Base-by-base conservation (phyloP, 495 filamentous ascomycete species). In the Parathielavia appendiculata region DNA sequence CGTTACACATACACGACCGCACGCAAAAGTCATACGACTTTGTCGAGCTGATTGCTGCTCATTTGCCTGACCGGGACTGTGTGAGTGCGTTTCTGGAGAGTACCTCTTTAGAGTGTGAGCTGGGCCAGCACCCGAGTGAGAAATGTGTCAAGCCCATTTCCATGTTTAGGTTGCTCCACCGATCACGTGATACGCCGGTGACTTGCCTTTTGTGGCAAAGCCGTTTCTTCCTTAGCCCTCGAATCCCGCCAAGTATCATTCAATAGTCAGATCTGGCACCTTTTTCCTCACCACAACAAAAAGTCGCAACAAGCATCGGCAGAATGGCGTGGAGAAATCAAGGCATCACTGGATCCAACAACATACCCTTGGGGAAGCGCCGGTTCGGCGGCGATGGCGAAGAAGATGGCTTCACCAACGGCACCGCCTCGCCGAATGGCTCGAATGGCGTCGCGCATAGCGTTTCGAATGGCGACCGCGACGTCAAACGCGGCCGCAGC, bases 311-410 rank as follows among this genome's bases (percentile, higher is more conserved):
- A 32, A 12, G 16, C 17, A 40, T 26, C 32, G 43, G 51, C 69
- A 83, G 65, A 4, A 96, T 95, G 91, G 79, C 90, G 63, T 95
- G 92, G 91, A 86, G 91, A 71, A 89, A 85, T 66, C 90, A 95
- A 79, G 95, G 95, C 54, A 93, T 96, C 68, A 99, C 95, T 13
- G 95, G 95, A 48, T 97, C 95, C 45, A 99, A 99, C 76, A 97
- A 97, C 64, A 93, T 97, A 67, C 95, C 95, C 61, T 76, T 99
- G 58, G 95, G 95, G 34, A 88, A 81, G 58, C 90, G 95, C 66
- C 88, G 92, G 59, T 95, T 97, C 63, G 85, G 82, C 53, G 88
- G 81, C 54, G 86, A 87, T 51, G 84, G 82, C 20, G 70, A 50
- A 20, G 55, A 51, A 17, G 53, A 35, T 14, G 45, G 44, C 54